These are phyloP conservation scores for Thraustotheca clavata DNA, from an alignment of 352 stramenopile genomes.

Conservation along the genomic window DNA sequence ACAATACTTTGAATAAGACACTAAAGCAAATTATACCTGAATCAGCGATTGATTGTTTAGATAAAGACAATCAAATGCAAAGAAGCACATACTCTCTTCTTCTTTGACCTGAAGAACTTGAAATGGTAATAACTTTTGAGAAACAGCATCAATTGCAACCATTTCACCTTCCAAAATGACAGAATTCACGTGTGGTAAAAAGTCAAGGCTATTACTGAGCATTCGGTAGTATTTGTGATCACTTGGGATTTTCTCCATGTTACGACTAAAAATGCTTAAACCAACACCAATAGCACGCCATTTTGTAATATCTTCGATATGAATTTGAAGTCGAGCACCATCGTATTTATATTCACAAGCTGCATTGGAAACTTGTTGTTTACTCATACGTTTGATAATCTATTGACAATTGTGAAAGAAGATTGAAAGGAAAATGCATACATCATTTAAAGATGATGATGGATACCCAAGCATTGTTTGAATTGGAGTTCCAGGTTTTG, in stretches of 20 bases:
- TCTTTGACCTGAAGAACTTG: conserved; percentile 71
- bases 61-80: conserved; percentile 64
- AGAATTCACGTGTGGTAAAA: conserved; percentile 26
- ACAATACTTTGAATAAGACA: no score
- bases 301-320: conserved; percentile 28
- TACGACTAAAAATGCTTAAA: conserved; percentile 69
- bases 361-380: conserved; percentile 29
- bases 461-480: conserved; percentile 76
- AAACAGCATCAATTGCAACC: conserved; percentile 51
- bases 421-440: conserved; percentile 23
- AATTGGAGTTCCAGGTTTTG: conserved; percentile 46
- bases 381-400: conserved; percentile 25
- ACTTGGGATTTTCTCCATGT: conserved; percentile 70
- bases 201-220: conserved; percentile 35
- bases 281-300: background rate
- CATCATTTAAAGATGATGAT: conserved; percentile 41
- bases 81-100: conserved; percentile 65
- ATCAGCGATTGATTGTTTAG: conserved; percentile 42
- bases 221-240: conserved; percentile 24
- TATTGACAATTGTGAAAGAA: background rate
- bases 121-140: conserved; percentile 46
- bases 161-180: conserved; percentile 71
- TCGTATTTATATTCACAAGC: conserved; percentile 83
- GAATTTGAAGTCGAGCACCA: conserved; percentile 65
- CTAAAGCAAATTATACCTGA: conserved; percentile 26